Percentiles rank a stretch among this genome's conserved stretches.
These are phyloP conservation scores for Triglochin maritima DNA, from an alignment of 106 monocot species.

Conservation along the genomic window DNA sequence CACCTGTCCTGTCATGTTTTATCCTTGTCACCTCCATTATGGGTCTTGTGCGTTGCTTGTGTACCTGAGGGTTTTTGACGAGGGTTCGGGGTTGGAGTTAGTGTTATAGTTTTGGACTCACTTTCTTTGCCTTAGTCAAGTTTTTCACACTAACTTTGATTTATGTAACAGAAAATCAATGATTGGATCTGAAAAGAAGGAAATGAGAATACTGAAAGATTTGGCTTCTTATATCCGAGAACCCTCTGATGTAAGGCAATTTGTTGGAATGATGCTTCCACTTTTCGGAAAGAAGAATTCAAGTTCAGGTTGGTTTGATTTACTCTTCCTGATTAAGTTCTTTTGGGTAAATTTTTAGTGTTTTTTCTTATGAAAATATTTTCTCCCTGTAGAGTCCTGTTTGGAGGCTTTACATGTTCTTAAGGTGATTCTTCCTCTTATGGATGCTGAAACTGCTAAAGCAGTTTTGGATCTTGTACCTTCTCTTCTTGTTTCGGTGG, in stretches of 20 bases:
- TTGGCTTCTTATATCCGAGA: constrained; percentile 54
- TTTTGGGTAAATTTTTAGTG: background rate
- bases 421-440: constrained; percentile 39
- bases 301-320: constrained; percentile 33
- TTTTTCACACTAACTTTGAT: background rate
- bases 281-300: constrained; percentile 55
- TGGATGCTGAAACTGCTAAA: constrained; percentile 20
- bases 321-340: background rate
- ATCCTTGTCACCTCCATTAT: too few relatives aligned
- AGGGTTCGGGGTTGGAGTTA: too few relatives aligned
- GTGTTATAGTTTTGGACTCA: too few relatives aligned
- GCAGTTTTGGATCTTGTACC: constrained; percentile 48
- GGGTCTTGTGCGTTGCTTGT: too few relatives aligned
- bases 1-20: too few relatives aligned
- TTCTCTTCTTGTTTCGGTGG: constrained; percentile 48
- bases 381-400: constrained; percentile 47
- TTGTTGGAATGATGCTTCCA: constrained; percentile 57
- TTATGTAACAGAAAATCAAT: constrained; percentile 32
- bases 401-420: constrained; percentile 65
- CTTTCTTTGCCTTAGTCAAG: too few relatives aligned
- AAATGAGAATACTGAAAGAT: constrained; percentile 61
- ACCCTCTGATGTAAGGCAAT: constrained; percentile 30
- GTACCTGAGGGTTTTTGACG: too few relatives aligned
- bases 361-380: background rate
- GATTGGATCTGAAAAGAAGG: constrained; percentile 32